Evolutionary conservation across 352 stramenopile species (phyloP), one percentile per base, ranked within the genome.

Genomic region (Globisporangium paddicum): DNA sequence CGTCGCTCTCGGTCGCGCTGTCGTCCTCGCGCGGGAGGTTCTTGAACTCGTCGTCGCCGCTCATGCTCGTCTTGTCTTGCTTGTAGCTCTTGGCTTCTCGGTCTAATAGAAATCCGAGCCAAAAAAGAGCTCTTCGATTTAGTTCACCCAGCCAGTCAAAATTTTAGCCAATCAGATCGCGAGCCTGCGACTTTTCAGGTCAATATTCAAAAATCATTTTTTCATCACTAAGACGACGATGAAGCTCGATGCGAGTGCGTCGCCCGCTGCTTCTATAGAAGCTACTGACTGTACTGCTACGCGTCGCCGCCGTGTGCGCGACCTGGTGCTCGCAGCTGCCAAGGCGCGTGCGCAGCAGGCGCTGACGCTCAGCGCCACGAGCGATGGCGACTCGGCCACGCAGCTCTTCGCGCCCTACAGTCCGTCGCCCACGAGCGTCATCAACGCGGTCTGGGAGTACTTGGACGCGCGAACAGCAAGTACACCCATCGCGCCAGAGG

Each of bases 331-430:
- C 25, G 64, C 71, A 46, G 83, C 83, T 25, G 86, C 83, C 53
- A 85, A 81, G 55, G 61, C 67, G 18, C 67, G 72, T 35, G 61
- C 77, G 10, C 54, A 67, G 34, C 64, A 80, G n/a, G 77, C 77
- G 23, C 65, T 91, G 46, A 77, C 73, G 16, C 55, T 85, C 13
- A 42, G 37, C 37, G n/a, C 13, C 37, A 42, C 18, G 11, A 41
- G 34, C 35, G 16, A 44, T 14, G 35, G 35, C 5, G 49, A 55
- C 0, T 34, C 72, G 0, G 42, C 55, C 8, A 63, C 60, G 18
- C 35, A 69, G 46, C 67, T 93, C 14, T 90, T 93, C 55, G 83
- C 86, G 26, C 83, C 83, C 0, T 93, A 76, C 61, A 93, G 83
- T 59, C 86, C 86, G 26, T 91, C 80, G 1, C 82, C 86, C 5